Evolutionary conservation across 176 grass and related monocot genomes (phyloP).

Genomic region (Rhipidocladum racemiflorum): DNA sequence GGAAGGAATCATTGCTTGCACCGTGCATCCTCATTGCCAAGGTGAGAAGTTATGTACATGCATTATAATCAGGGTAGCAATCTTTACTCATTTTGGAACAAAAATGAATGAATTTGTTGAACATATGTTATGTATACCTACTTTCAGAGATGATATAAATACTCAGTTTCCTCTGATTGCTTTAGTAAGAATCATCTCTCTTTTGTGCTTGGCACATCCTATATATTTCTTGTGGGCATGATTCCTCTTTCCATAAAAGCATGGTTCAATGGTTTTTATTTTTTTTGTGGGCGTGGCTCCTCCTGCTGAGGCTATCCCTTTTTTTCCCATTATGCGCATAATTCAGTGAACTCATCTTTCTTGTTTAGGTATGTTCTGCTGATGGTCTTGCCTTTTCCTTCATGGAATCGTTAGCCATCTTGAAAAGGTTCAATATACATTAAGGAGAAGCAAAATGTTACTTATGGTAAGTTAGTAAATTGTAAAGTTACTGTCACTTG

Average conservation of each 20-base stretch:
- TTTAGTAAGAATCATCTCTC: too few relatives aligned
- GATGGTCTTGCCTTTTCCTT: slow-evolving; percentile 90
- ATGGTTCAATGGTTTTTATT: slow-evolving; percentile 5
- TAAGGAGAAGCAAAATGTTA: slow-evolving; percentile 74
- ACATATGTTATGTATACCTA: too few relatives aligned
- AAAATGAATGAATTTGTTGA: too few relatives aligned
- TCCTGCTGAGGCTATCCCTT: slow-evolving; percentile 11
- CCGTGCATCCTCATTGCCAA: slow-evolving; percentile 67
- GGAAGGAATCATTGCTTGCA: slow-evolving; percentile 78
- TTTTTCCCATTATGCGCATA: neutral
- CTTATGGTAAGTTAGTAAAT: slow-evolving; percentile 62
- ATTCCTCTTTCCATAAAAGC: slow-evolving; percentile 22
- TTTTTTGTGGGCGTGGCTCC: slow-evolving; percentile 10
- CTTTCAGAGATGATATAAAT: too few relatives aligned
- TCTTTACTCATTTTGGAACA: too few relatives aligned
- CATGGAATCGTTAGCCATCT: slow-evolving; percentile 85
- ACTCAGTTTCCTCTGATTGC: too few relatives aligned
- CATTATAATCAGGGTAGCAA: too few relatives aligned
- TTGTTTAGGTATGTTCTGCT: slow-evolving; percentile 79
- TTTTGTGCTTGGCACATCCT: too few relatives aligned
- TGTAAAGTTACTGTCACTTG: neutral
- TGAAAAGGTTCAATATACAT: slow-evolving; percentile 67
- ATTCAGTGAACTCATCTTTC: slow-evolving; percentile 25
- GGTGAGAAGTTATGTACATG: too few relatives aligned
- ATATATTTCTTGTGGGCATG: too few relatives aligned